Conservation (phyloP, 2,329 filamentous ascomycete genomes). For the Fusarium succisae region DNA sequence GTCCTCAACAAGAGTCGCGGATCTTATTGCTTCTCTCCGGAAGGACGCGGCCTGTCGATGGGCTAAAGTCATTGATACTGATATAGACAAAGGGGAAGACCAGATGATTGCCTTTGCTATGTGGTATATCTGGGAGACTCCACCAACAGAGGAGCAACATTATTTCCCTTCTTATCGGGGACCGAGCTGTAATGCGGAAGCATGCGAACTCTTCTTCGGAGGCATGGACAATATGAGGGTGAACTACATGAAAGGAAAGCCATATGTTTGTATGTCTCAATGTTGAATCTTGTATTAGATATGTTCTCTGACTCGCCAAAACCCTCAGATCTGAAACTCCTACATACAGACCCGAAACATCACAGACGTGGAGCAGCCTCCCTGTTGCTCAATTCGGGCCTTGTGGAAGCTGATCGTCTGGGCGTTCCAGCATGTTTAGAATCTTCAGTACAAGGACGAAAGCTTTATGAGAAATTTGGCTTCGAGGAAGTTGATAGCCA, state of each 20-base stretch:
- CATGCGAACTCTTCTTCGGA: conserved; percentile 46
- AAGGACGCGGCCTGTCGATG: conserved; percentile 45
- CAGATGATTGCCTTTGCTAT: conserved; percentile 49
- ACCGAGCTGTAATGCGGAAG: conserved; percentile 47
- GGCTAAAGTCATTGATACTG: conserved; percentile 50
- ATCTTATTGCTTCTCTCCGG: conserved; percentile 34
- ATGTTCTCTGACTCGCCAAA: not conserved
- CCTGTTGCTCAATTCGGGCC: conserved; percentile 48
- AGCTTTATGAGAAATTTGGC: conserved; percentile 49
- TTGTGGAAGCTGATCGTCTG: conserved; percentile 49
- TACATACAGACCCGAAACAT: conserved; percentile 51
- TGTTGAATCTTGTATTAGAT: too few species aligned
- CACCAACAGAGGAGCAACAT: conserved; percentile 27
- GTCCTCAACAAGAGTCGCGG: conserved; percentile 31
- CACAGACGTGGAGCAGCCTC: conserved; percentile 49
- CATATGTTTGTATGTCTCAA: conserved; percentile 48
- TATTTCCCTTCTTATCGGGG: conserved; percentile 42
- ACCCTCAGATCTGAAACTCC: conserved; percentile 48
- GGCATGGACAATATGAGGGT: conserved; percentile 45
- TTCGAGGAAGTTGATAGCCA: conserved; percentile 46
- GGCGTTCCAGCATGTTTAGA: conserved; percentile 51
- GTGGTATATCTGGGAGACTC: conserved; percentile 47
- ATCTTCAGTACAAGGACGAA: conserved; percentile 45
- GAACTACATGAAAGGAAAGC: conserved; percentile 45
- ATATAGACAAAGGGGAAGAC: conserved; percentile 38